A percentile compares a stretch with the other conserved stretches of the same genome.
Evolutionary conservation across 805 yeast genomes (phyloP).

Genomic region (Saccharomyces mikatae): DNA sequence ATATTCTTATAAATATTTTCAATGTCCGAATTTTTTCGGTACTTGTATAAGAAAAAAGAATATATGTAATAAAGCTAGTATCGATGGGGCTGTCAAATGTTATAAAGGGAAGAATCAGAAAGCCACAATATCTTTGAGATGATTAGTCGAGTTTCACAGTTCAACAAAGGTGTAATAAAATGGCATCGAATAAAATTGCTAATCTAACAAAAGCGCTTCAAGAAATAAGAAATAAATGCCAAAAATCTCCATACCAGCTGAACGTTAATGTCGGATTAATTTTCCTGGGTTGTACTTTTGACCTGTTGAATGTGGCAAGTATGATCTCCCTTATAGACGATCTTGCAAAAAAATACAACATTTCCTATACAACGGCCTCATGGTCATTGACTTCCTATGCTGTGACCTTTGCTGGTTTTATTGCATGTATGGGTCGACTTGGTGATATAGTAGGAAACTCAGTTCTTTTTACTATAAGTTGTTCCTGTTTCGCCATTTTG

Average conservation of each 20-base stretch:
- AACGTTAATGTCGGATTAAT: slow-evolving; percentile 9
- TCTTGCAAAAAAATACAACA: slow-evolving; percentile 12
- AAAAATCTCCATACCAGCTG: slow-evolving; percentile 10
- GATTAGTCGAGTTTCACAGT: background rate
- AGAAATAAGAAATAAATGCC: slow-evolving; percentile 1
- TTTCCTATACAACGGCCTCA: slow-evolving; percentile 8
- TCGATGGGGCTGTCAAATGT: background rate
- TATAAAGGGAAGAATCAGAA: background rate
- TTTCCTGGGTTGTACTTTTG: slow-evolving; percentile 11
- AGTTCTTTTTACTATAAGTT: slow-evolving; percentile 22
- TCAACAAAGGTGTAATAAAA: background rate
- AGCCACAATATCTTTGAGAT: background rate
- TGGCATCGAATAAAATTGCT: background rate
- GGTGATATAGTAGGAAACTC: slow-evolving; percentile 38
- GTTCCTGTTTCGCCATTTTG: slow-evolving; percentile 18
- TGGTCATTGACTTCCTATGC: slow-evolving; percentile 41
- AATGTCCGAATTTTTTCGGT: background rate
- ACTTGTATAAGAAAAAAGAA: background rate
- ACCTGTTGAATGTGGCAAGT: slow-evolving; percentile 19
- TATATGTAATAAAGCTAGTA: background rate
- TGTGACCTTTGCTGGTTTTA: slow-evolving; percentile 38
- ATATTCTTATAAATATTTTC: background rate
- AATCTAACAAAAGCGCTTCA: background rate
- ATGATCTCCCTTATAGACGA: slow-evolving; percentile 13
- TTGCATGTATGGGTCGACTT: slow-evolving; percentile 36